phyloP scores from a whole-genome alignment of 768 basidiomycete species.

The Boletus reticulatus region DNA sequence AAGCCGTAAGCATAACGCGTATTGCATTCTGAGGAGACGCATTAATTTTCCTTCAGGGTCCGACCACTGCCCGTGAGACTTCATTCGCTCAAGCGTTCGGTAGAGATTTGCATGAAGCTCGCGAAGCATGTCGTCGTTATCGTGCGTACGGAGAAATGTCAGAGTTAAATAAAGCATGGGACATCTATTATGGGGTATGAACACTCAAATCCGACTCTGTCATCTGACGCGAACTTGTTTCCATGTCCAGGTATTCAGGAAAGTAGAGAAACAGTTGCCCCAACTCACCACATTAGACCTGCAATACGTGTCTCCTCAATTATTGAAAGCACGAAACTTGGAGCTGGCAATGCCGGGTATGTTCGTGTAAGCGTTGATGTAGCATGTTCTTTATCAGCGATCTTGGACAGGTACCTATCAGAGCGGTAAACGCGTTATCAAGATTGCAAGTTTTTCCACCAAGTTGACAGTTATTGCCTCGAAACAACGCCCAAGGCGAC shows the following conservation, averaged over 20 bases:
- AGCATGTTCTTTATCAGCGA: not conserved
- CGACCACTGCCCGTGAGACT: constrained; percentile 90
- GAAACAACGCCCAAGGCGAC: constrained; percentile 91
- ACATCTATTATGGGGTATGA: constrained; percentile 93
- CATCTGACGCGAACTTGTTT: constrained; percentile 1
- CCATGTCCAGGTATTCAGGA: constrained; percentile 79
- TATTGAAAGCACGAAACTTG: constrained; percentile 84
- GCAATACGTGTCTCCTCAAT: constrained; percentile 94
- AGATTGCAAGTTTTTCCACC: constrained; percentile 80
- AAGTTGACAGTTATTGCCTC: constrained; percentile 94
- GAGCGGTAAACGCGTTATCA: constrained; percentile 78
- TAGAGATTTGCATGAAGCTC: constrained; percentile 86
- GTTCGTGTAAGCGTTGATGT: not conserved
- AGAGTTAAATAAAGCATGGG: constrained; percentile 97
- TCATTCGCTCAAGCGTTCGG: constrained; percentile 95
- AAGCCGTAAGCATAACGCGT: constrained; percentile 53
- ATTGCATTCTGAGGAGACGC: not conserved
- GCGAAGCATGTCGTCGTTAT: constrained; percentile 87
- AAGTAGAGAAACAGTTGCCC: constrained; percentile 91
- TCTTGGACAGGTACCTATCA: constrained; percentile 77
- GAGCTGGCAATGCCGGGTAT: constrained; percentile 95
- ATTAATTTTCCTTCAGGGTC: constrained; percentile 55
- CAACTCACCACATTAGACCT: constrained; percentile 87
- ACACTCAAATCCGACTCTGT: not conserved
- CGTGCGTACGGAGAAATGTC: constrained; percentile 81